Evolutionary conservation across 129 eudicot species (phyloP).

Genomic region (Escallonia rubra): DNA sequence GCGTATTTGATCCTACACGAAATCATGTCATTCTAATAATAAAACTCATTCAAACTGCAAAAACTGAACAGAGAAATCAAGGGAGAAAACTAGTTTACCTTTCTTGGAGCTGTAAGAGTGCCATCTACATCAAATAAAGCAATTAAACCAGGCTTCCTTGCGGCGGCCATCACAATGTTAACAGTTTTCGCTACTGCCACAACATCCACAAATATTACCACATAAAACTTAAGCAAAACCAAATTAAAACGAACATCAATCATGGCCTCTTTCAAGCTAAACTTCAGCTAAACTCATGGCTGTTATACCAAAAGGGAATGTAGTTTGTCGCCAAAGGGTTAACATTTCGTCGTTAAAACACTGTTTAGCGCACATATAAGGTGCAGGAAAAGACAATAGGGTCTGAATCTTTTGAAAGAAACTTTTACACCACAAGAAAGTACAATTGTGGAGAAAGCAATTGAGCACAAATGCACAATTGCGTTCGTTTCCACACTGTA

Average conservation of each 20-base stretch:
- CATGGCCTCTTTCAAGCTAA: not conserved
- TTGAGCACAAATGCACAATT: too few relatives aligned
- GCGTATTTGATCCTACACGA: not conserved
- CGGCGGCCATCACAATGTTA: slow-evolving; percentile 50
- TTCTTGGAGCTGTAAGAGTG: slow-evolving; percentile 83
- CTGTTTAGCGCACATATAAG: too few relatives aligned
- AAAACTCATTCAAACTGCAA: not conserved
- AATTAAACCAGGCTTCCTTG: slow-evolving; percentile 66
- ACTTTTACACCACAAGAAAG: too few relatives aligned
- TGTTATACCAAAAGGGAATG: too few relatives aligned
- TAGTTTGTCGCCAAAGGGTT: too few relatives aligned
- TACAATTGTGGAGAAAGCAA: too few relatives aligned
- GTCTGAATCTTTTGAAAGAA: too few relatives aligned
- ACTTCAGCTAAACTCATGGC: too few relatives aligned
- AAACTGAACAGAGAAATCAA: not conserved
- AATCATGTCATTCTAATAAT: not conserved
- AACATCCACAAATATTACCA: not conserved
- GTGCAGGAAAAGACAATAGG: too few relatives aligned
- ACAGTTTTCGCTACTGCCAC: slow-evolving; percentile 10
- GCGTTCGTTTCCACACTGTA: too few relatives aligned
- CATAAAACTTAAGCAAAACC: not conserved
- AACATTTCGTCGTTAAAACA: too few relatives aligned
- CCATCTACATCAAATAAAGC: slow-evolving; percentile 97
- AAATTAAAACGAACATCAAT: not conserved
- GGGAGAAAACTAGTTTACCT: slow-evolving; percentile 34